Evolutionary conservation across 1,284 basidiomycete genomes (phyloP).

Genomic region (Malassezia caprae): DNA sequence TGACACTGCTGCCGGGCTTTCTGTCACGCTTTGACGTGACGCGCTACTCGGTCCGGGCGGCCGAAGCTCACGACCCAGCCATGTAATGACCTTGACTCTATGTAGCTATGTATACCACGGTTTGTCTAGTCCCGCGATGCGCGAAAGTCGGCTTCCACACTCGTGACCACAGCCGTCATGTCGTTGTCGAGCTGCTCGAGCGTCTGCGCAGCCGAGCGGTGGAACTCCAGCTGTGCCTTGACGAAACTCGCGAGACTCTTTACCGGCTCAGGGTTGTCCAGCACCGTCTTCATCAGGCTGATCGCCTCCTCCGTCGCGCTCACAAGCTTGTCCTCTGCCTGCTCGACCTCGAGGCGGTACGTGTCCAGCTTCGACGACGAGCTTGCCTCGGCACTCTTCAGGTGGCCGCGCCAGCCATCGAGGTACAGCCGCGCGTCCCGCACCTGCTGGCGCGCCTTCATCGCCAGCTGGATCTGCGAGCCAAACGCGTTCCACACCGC

Average conservation of each 20-base stretch:
- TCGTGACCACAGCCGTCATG: slow-evolving; percentile 76
- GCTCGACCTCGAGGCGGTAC: slow-evolving; percentile 39
- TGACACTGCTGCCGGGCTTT: neutral
- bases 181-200: slow-evolving; percentile 63
- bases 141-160: slow-evolving; percentile 82
- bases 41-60: neutral
- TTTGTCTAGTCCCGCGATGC: slow-evolving; percentile 26
- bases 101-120: neutral
- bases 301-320: slow-evolving; percentile 97
- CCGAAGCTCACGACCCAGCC: neutral
- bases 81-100: slow-evolving; percentile 1
- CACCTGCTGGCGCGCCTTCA: slow-evolving; percentile 42
- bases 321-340: slow-evolving; percentile 57
- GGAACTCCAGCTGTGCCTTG: slow-evolving; percentile 79
- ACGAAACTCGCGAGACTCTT: slow-evolving; percentile 83
- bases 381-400: slow-evolving; percentile 35
- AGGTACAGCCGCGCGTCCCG: slow-evolving; percentile 43
- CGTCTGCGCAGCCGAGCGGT: slow-evolving; percentile 67
- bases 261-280: slow-evolving; percentile 92
- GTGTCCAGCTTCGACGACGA: slow-evolving; percentile 31
- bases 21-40: neutral
- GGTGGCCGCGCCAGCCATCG: slow-evolving; percentile 40
- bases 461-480: slow-evolving; percentile 39
- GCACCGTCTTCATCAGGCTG: slow-evolving; percentile 90
- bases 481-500: slow-evolving; percentile 62